phyloP scores from a whole-genome alignment of 805 yeast species.

The Citeromyces nyonsensis region DNA sequence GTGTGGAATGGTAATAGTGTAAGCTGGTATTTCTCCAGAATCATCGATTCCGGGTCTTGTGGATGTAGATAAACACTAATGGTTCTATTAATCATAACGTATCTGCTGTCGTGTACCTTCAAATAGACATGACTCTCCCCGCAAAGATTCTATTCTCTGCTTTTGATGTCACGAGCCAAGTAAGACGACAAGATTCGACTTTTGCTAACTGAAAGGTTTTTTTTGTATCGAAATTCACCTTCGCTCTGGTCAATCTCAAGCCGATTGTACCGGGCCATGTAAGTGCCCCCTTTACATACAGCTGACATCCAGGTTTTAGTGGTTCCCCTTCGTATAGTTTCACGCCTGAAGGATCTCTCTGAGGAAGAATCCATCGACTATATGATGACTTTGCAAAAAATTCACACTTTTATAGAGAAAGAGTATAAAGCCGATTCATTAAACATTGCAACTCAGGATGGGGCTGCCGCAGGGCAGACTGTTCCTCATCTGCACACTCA shows the following conservation, averaged over 20 bases:
- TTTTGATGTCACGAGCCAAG: conserved; percentile 41
- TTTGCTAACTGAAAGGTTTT: conserved; percentile 5
- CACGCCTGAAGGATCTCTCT: conserved; percentile 54
- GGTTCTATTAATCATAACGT: too few relatives aligned
- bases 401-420: conserved; percentile 51
- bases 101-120: too few relatives aligned
- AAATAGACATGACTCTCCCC: too few relatives aligned
- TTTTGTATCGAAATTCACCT: conserved; percentile 36
- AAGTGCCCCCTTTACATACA: conserved; percentile 1
- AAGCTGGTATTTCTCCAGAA: too few relatives aligned
- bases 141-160: conserved; percentile 27
- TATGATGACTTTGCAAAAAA: conserved; percentile 56
- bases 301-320: conserved; percentile 29
- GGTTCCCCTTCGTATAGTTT: conserved; percentile 63
- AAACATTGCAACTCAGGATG: conserved; percentile 92
- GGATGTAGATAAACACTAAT: too few relatives aligned
- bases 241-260: conserved; percentile 79
- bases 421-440: conserved; percentile 68
- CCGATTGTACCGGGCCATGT: conserved; percentile 92
- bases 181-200: conserved; percentile 7
- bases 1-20: too few relatives aligned
- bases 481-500: conserved; percentile 93
- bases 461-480: conserved; percentile 92
- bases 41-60: too few relatives aligned
- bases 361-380: conserved; percentile 64